These are phyloP conservation scores for Stereocaulon alpinum DNA, from an alignment of 495 filamentous ascomycete species.

Conservation along the genomic window DNA sequence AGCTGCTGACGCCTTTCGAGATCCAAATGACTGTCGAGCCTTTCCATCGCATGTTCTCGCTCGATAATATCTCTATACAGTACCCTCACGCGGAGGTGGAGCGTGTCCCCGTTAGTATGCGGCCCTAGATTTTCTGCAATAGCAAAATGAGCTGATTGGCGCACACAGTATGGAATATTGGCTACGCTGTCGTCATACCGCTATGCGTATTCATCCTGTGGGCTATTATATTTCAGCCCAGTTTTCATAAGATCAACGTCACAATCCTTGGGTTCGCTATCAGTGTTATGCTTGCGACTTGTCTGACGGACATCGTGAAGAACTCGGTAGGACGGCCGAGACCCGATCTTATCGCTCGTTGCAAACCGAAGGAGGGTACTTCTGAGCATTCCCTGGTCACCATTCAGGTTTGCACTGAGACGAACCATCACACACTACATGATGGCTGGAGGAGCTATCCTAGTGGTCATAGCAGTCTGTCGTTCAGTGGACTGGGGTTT, in stretches of 20 bases:
- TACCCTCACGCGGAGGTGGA: conserved; percentile 80
- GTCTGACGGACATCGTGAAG: conserved; percentile 87
- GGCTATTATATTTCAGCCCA: conserved; percentile 48
- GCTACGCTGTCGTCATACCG: conserved; percentile 66
- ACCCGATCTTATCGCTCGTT: conserved; percentile 83
- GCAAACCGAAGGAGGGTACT: conserved; percentile 58
- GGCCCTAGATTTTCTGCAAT: not conserved
- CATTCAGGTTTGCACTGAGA: conserved; percentile 71
- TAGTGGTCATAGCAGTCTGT: conserved; percentile 76
- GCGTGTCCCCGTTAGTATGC: conserved; percentile 67
- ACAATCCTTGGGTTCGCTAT: conserved; percentile 71
- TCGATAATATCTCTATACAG: conserved; percentile 73
- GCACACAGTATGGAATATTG: conserved; percentile 54
- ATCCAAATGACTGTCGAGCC: conserved; percentile 65
- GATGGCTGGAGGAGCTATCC: conserved; percentile 94
- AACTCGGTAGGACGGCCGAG: conserved; percentile 84
- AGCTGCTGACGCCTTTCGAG: conserved; percentile 27
- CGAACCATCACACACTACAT: conserved; percentile 64
- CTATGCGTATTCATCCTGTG: conserved; percentile 53
- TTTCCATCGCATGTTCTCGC: conserved; percentile 68
- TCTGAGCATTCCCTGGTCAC: conserved; percentile 56
- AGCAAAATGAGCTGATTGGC: conserved; percentile 12
- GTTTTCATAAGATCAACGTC: conserved; percentile 74
- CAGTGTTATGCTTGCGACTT: conserved; percentile 62
- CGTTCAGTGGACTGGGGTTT: conserved; percentile 79